Evolutionary conservation across 1,284 basidiomycete genomes (phyloP).

Genomic region (Sanghuangporus weigelae): DNA sequence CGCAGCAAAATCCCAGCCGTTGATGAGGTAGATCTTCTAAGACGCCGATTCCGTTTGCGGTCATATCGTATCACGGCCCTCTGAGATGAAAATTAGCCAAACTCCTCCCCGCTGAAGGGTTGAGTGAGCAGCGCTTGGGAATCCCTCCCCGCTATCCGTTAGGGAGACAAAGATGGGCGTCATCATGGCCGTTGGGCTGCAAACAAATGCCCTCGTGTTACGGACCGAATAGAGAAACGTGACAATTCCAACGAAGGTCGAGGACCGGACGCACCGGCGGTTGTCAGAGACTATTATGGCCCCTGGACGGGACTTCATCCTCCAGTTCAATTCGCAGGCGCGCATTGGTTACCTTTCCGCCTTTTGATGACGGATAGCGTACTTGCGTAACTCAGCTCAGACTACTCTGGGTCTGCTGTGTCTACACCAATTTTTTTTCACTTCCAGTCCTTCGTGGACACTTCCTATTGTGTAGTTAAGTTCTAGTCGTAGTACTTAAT

Average conservation of each 20-base stretch:
- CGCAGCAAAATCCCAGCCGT: neutral
- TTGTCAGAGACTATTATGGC: neutral
- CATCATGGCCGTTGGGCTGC: neutral
- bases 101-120: too few species aligned
- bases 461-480: too few species aligned
- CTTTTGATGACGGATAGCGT: neutral
- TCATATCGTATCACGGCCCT: too few species aligned
- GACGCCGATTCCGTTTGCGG: too few species aligned
- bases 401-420: conserved; percentile 23
- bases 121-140: too few species aligned
- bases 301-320: conserved; percentile 4
- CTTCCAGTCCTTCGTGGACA: conserved; percentile 4
- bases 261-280: conserved; percentile 1
- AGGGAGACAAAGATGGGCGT: neutral
- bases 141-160: too few species aligned
- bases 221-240: neutral
- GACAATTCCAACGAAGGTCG: neutral
- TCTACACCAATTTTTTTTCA: conserved; percentile 13
- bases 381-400: conserved; percentile 23
- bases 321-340: conserved; percentile 23
- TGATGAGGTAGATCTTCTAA: too few species aligned
- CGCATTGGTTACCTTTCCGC: neutral
- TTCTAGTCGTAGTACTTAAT: too few species aligned
- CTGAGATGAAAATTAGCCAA: too few species aligned
- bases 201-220: neutral